These are phyloP conservation scores for Heliamphora exappendiculata DNA, from an alignment of 148 eudicot genomes.

Conservation along the genomic window DNA sequence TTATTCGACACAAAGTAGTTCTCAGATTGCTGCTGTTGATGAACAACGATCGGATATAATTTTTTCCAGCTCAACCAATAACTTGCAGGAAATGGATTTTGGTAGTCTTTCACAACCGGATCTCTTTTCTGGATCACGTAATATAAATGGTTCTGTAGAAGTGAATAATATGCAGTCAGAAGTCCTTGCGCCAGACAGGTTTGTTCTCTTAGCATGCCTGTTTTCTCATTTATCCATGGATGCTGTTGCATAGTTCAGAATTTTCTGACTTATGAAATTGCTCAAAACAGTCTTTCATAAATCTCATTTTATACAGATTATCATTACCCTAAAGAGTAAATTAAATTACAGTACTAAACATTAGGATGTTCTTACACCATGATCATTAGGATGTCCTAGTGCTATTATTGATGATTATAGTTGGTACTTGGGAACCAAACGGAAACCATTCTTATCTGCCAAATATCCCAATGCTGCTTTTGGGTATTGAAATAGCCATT, in stretches of 20 bases:
- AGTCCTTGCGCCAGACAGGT: conserved; percentile 42
- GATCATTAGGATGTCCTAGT: neutral
- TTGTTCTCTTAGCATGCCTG: conserved; percentile 13
- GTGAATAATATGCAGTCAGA: conserved; percentile 21
- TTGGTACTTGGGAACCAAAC: neutral
- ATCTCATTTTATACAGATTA: neutral
- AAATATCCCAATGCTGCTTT: neutral
- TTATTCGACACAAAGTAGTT: conserved; percentile 19
- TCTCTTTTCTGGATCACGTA: conserved; percentile 26
- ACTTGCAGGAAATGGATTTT: conserved; percentile 30
- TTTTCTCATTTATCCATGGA: neutral
- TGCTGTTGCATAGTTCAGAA: neutral
- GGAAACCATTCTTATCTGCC: neutral
- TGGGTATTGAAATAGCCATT: neutral
- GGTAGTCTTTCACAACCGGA: conserved; percentile 36
- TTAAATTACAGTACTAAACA: neutral
- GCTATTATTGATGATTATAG: neutral
- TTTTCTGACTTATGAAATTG: neutral
- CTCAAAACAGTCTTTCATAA: neutral
- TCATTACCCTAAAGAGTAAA: neutral
- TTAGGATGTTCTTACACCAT: neutral
- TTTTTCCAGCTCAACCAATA: conserved; percentile 27
- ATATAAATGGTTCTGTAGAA: conserved; percentile 23
- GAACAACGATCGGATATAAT: conserved; percentile 21
- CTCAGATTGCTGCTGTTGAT: conserved; percentile 1